These are phyloP conservation scores for Astragalus glycyphyllos DNA, from an alignment of 306 rosid genomes.

Conservation along the genomic window DNA sequence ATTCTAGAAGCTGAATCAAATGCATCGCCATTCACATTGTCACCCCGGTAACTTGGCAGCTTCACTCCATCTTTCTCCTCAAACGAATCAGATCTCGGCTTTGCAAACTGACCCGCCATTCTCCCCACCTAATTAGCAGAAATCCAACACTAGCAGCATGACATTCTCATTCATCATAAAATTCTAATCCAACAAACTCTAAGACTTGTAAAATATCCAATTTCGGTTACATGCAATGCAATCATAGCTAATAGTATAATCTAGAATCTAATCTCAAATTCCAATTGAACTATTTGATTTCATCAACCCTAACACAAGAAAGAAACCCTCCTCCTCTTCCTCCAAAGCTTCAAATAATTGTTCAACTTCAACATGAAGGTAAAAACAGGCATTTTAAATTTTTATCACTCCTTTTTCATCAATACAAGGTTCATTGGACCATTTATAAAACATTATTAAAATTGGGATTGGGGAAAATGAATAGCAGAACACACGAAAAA, in stretches of 20 bases:
- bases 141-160: slow-evolving; percentile 18
- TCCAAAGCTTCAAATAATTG: slow-evolving; percentile 5
- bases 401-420: too few relatives aligned
- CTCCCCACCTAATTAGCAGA: slow-evolving; percentile 51
- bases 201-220: not conserved
- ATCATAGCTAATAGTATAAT: slow-evolving; percentile 15
- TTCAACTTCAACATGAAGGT: not conserved
- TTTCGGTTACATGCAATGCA: not conserved
- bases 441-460: not conserved
- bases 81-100: slow-evolving; percentile 56
- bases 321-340: slow-evolving; percentile 17
- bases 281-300: slow-evolving; percentile 4
- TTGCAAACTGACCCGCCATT: slow-evolving; percentile 61
- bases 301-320: slow-evolving; percentile 21
- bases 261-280: slow-evolving; percentile 1
- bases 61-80: slow-evolving; percentile 57
- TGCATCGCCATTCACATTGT: slow-evolving; percentile 56
- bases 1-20: slow-evolving; percentile 51
- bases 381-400: not conserved
- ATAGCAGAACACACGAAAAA: not conserved
- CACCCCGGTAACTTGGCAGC: slow-evolving; percentile 64
- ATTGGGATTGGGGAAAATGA: not conserved
- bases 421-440: too few relatives aligned
- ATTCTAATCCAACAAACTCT: not conserved
- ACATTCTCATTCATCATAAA: slow-evolving; percentile 33